A percentile compares a stretch with the other conserved stretches of the same genome.
Evolutionary conservation across 2,329 filamentous ascomycete species (phyloP).

Genomic region (Neofusicoccum sp.): DNA sequence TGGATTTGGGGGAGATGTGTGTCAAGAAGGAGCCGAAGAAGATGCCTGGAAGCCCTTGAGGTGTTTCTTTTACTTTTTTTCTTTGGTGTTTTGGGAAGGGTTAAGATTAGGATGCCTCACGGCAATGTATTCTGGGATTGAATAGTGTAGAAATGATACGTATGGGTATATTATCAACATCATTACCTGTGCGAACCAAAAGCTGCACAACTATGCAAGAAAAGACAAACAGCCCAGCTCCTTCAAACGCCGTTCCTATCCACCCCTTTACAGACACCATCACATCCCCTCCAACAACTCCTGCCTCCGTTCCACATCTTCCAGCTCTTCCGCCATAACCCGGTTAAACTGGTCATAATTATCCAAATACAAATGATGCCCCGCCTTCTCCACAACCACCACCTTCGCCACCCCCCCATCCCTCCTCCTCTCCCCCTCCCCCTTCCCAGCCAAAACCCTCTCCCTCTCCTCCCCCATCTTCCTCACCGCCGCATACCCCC

Average conservation of each 20-base stretch:
- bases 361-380: constrained; percentile 72
- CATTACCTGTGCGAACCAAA: no score
- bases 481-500: constrained; percentile 75
- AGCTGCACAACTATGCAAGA: no score
- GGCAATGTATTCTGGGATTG: no score
- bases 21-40: background rate
- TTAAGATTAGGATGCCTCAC: no score
- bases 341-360: constrained; percentile 68
- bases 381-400: constrained; percentile 68
- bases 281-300: constrained; percentile 12
- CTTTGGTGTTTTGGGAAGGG: no score
- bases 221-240: no score
- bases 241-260: no score
- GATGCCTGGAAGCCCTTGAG: background rate
- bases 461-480: constrained; percentile 69
- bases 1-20: constrained; percentile 4
- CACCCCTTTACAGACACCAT: no score
- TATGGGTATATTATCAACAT: no score
- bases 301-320: constrained; percentile 53
- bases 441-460: constrained; percentile 57
- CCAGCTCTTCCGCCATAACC: constrained; percentile 65
- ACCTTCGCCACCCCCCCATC: constrained; percentile 85
- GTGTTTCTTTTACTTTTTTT: no score
- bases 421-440: constrained; percentile 62
- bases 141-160: no score